Evolutionary conservation across 2,329 filamentous ascomycete genomes (phyloP), one percentile per base, ranked within the genome.

Genomic region (Colletotrichum sp.): DNA sequence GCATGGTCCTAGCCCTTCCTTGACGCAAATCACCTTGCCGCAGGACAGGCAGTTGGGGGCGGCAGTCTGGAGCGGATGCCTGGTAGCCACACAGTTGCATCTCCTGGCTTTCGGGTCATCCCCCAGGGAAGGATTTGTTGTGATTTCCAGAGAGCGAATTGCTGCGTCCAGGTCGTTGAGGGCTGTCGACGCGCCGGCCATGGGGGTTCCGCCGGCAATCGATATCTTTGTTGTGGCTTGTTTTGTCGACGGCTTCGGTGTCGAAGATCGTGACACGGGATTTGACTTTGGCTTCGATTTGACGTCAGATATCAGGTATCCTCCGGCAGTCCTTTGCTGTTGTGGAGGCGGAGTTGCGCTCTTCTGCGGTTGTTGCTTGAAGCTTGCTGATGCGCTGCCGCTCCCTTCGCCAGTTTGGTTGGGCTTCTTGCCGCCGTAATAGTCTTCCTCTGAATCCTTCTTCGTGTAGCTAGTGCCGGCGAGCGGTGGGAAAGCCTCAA

Each of bases 21-120:
- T 96, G 28, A 98, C 92, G 83, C 97, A 99, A 71, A 99, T 94
- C 15, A 99, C 95, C 83, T 99, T 99, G 75, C 97, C 97, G 81
- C 97, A 99, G 60, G 91, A 93, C 18, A 98, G 87, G 82, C 97
- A 99, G 83, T 99, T 99, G 1, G 97, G 97, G 0, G 96, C 96
- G 1, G 96, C 96, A n/a, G 92, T 92, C 60, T 98, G 94, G 4
- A 99, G 90, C 1, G 96, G 95, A 83, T 99, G 97, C 3, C 95
- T 92, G 0, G 94, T 93, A 1, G 95, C 97, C 81, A 98, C 95
- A 84, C 97, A 99, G 80, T 94, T 94, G 85, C 97, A 99, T 72
- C 92, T 92, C 8, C 94, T 91, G 67, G 92, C 89, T 12, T 87
- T 86, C 30, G 92, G 87, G 77, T 90, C 89, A 9, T 86, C 87